phyloP scores from a whole-genome alignment of 805 yeast species.

The Cyberlindnera xylosilytica region DNA sequence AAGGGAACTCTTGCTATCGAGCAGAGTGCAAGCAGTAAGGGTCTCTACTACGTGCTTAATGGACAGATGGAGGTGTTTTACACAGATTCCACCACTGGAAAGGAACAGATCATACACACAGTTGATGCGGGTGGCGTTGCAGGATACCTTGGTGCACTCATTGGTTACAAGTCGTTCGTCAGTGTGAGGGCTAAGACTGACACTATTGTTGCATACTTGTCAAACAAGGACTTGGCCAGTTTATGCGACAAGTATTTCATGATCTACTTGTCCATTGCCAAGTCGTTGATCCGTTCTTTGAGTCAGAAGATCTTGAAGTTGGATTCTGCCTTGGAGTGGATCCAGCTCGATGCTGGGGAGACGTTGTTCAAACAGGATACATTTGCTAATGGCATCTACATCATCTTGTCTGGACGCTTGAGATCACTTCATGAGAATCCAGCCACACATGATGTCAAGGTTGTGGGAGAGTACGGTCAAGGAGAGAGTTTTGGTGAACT shows the following conservation, averaged over 20 bases:
- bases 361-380: constrained; percentile 79
- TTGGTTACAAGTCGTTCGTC: constrained; percentile 78
- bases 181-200: constrained; percentile 60
- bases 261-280: constrained; percentile 75
- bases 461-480: constrained; percentile 81
- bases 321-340: constrained; percentile 94
- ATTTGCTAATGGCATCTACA: constrained; percentile 84
- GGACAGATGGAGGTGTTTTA: constrained; percentile 69
- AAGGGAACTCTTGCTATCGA: constrained; percentile 57
- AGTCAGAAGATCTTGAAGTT: constrained; percentile 67
- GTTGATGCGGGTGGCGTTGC: constrained; percentile 79
- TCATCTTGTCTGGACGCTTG: constrained; percentile 84
- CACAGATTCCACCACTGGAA: constrained; percentile 30
- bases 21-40: constrained; percentile 66
- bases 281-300: constrained; percentile 61
- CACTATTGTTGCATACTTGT: constrained; percentile 67
- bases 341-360: constrained; percentile 84
- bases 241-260: constrained; percentile 74
- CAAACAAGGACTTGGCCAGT: constrained; percentile 58
- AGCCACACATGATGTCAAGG: constrained; percentile 27
- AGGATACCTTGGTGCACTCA: constrained; percentile 78
- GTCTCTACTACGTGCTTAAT: constrained; percentile 75
- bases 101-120: constrained; percentile 47
- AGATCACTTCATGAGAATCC: constrained; percentile 44
- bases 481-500: constrained; percentile 95